Base-by-base conservation (phyloP, 495 filamentous ascomycete genomes). In the Daldinia vernicosa region DNA sequence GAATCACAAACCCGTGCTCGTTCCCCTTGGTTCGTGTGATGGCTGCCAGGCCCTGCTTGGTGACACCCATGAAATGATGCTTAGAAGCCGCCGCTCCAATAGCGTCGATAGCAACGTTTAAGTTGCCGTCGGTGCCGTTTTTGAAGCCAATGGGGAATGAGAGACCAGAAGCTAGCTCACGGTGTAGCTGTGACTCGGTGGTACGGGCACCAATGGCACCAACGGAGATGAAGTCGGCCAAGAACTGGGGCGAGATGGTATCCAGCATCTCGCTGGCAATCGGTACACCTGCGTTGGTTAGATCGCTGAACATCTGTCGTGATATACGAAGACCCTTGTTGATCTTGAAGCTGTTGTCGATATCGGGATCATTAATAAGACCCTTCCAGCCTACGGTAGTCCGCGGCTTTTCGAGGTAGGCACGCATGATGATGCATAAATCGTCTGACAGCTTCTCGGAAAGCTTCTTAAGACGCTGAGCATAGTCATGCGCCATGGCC, bases 321-420 rank as follows among this genome's bases (percentile, higher is more conserved):
- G 91, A 93, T 55, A 97, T 88, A 28, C 94, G 89, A 51, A 99
- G 88, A 26, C 95, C 95, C 86, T 99, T 99, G 88, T 99, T 99
- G 86, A 99, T 99, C 85, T 97, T 88, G 91, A 90, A 99, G 79
- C 91, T 93, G 81, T 97, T 90, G 79, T 99, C 93, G 79, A 99
- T 97, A 72, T 99, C 95, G 1, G 95, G 95, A 76, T 99, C 95
- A 81, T 99, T 99, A 85, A 99, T 98, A 72, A 99, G 86, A 28
- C 95, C 95, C 82, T 99, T 99, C 95, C 95, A 99, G 74, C 95
- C 95, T 37, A 99, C 95, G 1, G 95, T 99, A n/a, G 95, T 99
- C 43, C 95, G 90, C 30, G 95, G 95, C 85, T 99, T 99, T 87
- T 99, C 95, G 22, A 99, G 91, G 85, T 99, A 99, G 77, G 95